Conservation (phyloP, 1,139 yeast genomes). For the Lodderomyces metapsilosis region DNA sequence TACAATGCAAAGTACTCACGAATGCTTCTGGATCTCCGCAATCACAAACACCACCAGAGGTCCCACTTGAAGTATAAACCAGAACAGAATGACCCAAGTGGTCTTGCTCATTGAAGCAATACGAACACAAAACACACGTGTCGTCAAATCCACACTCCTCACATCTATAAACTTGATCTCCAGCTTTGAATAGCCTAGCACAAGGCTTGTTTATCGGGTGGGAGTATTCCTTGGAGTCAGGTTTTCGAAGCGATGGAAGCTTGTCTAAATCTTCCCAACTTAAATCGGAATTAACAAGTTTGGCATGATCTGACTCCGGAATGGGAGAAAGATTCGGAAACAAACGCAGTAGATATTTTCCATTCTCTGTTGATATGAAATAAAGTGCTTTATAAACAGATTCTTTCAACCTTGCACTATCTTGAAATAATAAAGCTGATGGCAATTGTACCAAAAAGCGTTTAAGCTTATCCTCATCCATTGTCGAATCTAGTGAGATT, state of each 20-base stretch:
- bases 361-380: constrained; percentile 33
- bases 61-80: constrained; percentile 48
- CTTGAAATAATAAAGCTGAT: constrained; percentile 16
- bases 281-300: constrained; percentile 11
- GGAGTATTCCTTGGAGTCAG: constrained; percentile 12
- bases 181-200: constrained; percentile 56
- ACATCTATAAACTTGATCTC: constrained; percentile 69
- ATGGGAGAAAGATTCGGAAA: constrained; percentile 23
- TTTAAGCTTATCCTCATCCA: constrained; percentile 22
- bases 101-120: constrained; percentile 67
- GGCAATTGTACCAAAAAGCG: constrained; percentile 31
- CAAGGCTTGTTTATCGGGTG: constrained; percentile 49
- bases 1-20: constrained; percentile 55
- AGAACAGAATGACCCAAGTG: constrained; percentile 64
- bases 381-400: constrained; percentile 28
- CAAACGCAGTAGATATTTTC: constrained; percentile 23
- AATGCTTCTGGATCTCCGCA: constrained; percentile 92
- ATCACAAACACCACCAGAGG: constrained; percentile 71
- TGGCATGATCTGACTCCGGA: not conserved
- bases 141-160: constrained; percentile 66
- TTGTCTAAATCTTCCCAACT: constrained; percentile 18
- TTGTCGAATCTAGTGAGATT: too few relatives aligned
- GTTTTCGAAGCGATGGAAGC: not conserved
- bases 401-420: constrained; percentile 16
- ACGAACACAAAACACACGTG: constrained; percentile 69